Conservation (phyloP, 768 basidiomycete genomes). For the Boletus vermiculosoides region DNA sequence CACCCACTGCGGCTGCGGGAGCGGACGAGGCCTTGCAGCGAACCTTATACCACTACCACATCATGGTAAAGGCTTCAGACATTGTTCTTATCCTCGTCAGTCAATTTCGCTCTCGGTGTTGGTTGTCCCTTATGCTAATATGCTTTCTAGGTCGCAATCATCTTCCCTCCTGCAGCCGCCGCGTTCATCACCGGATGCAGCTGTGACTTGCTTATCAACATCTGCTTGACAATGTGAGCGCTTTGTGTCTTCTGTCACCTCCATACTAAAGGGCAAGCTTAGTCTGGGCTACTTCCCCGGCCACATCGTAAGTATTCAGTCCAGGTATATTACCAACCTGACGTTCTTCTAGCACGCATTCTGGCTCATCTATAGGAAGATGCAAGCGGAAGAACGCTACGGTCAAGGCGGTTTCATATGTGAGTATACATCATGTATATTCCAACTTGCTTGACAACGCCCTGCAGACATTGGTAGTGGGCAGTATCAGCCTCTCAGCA, state of each 20-base stretch:
- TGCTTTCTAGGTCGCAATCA: slow-evolving; percentile 62
- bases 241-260: neutral
- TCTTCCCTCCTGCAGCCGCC: slow-evolving; percentile 81
- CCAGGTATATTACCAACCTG: neutral
- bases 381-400: slow-evolving; percentile 82
- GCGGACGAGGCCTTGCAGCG: neutral
- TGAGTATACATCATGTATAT: slow-evolving; percentile 40
- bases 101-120: slow-evolving; percentile 1
- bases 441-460: neutral
- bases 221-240: slow-evolving; percentile 70
- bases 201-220: slow-evolving; percentile 85
- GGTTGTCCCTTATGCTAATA: neutral
- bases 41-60: neutral
- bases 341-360: slow-evolving; percentile 61
- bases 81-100: slow-evolving; percentile 74
- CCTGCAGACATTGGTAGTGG: slow-evolving; percentile 39
- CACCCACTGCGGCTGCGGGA: slow-evolving; percentile 16
- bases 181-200: slow-evolving; percentile 78
- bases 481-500: slow-evolving; percentile 32
- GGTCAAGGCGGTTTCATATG: slow-evolving; percentile 75
- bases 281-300: slow-evolving; percentile 81
- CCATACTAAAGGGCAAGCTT: slow-evolving; percentile 1
- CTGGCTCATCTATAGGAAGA: slow-evolving; percentile 89
- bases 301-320: slow-evolving; percentile 37
- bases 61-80: slow-evolving; percentile 63